Evolutionary conservation across 352 stramenopile species (phyloP), one percentile per base, ranked within the genome.

Genomic region (Pythium volutum): DNA sequence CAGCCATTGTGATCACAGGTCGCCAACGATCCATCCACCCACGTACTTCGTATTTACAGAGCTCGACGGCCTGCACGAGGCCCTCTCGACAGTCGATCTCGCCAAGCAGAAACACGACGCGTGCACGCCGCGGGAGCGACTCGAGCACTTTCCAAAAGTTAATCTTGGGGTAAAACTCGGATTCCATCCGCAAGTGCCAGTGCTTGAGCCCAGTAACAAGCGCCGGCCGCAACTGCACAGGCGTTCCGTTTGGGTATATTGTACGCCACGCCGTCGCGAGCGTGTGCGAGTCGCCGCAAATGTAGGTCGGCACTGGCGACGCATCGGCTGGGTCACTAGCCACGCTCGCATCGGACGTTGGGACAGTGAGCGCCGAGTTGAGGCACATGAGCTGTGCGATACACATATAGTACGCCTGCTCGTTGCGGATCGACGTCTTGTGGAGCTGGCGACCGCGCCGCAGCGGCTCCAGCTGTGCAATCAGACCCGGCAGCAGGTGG

Each of bases 71-170:
- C 2, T 88, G 55, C 9, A 97, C 60, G 38, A 98, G 89, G 18
- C 94, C 96, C 71, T 98, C 94, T 14, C 96, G 78, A 62, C 94
- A 98, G 61, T 98, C 96, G 56, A 98, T 98, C 70, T 98, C 96
- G 31, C 96, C 93, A 70, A 98, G 89, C 38, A 97, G 78, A 41
- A 98, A 91, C 22, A 98, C 69, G 8, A 98, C 88, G 5, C 70
- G 73, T 3, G 87, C 75, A 12, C 73, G 67, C 1, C 16, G 64
- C 9, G 87, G 87, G 16, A 95, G 75, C 12, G 67, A 71, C 1
- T 69, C 38, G 16, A 94, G 55, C 3, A 89, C 76, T 31, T 73
- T 76, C 75, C 79, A 91, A 52, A 98, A 96, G 66, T 98, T 95
- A 22, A 77, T 64, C 64, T 97, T 96, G 2, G 96, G 94, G 71